These are phyloP conservation scores for Lithohypha guttulata DNA, from an alignment of 2,329 filamentous ascomycete genomes.

Conservation along the genomic window DNA sequence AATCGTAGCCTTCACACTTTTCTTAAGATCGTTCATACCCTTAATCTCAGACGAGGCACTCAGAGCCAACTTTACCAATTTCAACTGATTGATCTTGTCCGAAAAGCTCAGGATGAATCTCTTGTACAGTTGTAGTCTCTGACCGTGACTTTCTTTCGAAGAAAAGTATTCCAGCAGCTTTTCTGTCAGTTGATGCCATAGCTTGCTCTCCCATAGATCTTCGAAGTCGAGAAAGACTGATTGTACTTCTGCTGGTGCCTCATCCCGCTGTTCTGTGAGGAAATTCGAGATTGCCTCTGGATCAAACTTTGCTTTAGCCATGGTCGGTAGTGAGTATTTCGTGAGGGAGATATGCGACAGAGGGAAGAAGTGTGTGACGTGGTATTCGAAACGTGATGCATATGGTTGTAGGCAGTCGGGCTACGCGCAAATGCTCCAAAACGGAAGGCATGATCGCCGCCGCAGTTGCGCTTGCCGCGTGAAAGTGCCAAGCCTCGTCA, in stretches of 20 bases:
- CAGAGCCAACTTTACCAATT: slow-evolving; percentile 83
- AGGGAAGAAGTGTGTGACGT: neutral
- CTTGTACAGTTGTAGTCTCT: slow-evolving; percentile 85
- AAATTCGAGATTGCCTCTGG: slow-evolving; percentile 63
- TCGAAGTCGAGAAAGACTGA: slow-evolving; percentile 83
- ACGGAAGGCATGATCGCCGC: neutral
- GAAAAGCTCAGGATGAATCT: slow-evolving; percentile 92
- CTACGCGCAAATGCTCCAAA: slow-evolving; percentile 8
- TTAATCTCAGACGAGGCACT: slow-evolving; percentile 76
- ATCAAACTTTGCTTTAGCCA: slow-evolving; percentile 15
- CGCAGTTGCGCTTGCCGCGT: neutral
- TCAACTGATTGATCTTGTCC: slow-evolving; percentile 97
- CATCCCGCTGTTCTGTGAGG: slow-evolving; percentile 78
- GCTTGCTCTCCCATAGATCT: slow-evolving; percentile 93
- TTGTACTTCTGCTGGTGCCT: slow-evolving; percentile 78
- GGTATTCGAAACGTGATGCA: no score
- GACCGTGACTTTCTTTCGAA: slow-evolving; percentile 64
- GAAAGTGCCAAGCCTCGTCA: slow-evolving; percentile 6
- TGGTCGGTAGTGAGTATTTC: slow-evolving; percentile 3
- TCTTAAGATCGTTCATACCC: slow-evolving; percentile 40
- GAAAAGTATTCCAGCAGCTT: slow-evolving; percentile 80
- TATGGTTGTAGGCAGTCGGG: slow-evolving; percentile 6
- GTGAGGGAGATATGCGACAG: neutral
- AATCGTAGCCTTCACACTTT: neutral
- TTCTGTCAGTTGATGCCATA: slow-evolving; percentile 98